These are phyloP conservation scores for Przewalskia tangutica DNA, from an alignment of 257 asterid genomes.

Conservation along the genomic window DNA sequence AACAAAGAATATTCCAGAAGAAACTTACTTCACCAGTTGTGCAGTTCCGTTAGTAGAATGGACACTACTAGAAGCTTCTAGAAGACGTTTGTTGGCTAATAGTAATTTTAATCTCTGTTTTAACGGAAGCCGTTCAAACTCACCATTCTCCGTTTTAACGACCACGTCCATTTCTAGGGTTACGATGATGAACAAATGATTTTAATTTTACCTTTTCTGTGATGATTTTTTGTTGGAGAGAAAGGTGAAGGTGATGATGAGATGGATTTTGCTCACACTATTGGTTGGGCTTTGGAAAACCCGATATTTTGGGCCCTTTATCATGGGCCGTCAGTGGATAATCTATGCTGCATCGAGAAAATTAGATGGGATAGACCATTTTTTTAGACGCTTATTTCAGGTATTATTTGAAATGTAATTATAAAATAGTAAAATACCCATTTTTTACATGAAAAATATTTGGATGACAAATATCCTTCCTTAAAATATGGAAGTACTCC, in stretches of 20 bases:
- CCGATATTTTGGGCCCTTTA: not conserved
- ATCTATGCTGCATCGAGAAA: too few species aligned
- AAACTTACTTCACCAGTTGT: too few species aligned
- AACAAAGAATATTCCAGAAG: too few species aligned
- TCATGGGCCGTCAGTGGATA: not conserved
- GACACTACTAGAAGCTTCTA: too few species aligned
- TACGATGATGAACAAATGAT: not conserved
- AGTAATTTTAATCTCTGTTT: conserved; percentile 50
- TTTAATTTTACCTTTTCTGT: not conserved
- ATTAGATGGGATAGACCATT: too few species aligned
- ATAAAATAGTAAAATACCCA: too few species aligned
- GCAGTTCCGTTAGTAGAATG: too few species aligned
- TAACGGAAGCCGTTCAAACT: conserved; percentile 50
- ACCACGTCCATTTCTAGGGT: not conserved
- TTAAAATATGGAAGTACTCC: too few species aligned
- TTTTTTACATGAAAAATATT: too few species aligned
- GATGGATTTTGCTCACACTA: not conserved
- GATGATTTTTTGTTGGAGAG: not conserved
- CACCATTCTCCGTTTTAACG: conserved; percentile 4
- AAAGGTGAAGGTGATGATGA: not conserved
- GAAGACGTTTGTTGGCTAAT: conserved; percentile 22
- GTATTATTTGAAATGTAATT: too few species aligned
- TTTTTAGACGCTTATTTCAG: too few species aligned
- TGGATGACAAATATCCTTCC: too few species aligned
- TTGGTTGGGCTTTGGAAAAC: not conserved